Evolutionary conservation across 345 rosid species (phyloP).

Genomic region (Microcos paniculata): DNA sequence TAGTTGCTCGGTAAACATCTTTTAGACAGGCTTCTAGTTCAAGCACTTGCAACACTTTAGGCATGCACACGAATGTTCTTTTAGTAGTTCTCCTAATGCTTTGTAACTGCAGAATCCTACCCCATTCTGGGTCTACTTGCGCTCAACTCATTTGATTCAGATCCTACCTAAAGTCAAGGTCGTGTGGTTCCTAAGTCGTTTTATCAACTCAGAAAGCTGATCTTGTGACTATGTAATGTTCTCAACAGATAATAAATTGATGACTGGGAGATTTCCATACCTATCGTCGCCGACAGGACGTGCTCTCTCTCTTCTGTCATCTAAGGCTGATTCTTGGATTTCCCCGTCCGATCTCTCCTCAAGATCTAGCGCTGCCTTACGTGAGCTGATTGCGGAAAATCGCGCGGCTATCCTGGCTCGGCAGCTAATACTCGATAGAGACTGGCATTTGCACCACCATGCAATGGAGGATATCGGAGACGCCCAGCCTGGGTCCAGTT

Average conservation of each 20-base stretch:
- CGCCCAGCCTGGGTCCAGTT: slow-evolving; percentile 12
- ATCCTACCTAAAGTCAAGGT: too few relatives aligned
- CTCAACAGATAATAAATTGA: slow-evolving; percentile 18
- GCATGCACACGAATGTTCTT: too few relatives aligned
- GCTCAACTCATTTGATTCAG: too few relatives aligned
- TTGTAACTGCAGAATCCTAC: too few relatives aligned
- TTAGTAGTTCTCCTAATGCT: too few relatives aligned
- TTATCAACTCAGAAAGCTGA: too few relatives aligned
- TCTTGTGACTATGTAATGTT: not conserved
- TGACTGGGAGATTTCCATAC: slow-evolving; percentile 26
- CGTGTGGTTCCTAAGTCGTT: too few relatives aligned
- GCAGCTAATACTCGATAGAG: slow-evolving; percentile 35
- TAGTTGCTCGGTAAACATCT: too few relatives aligned
- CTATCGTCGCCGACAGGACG: slow-evolving; percentile 26
- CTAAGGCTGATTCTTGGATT: slow-evolving; percentile 30
- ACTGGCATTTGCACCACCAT: slow-evolving; percentile 23
- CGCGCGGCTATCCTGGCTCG: slow-evolving; percentile 39
- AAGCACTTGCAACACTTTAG: too few relatives aligned
- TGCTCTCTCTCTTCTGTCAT: slow-evolving; percentile 86
- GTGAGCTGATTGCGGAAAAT: slow-evolving; percentile 50
- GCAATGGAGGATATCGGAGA: slow-evolving; percentile 10
- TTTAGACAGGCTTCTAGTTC: too few relatives aligned
- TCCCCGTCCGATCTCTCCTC: slow-evolving; percentile 46
- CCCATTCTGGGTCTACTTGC: too few relatives aligned
- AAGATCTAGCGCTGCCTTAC: slow-evolving; percentile 50